Evolutionary conservation across 169 alveolate species (phyloP).

Genomic region (Miamiensis avidus): DNA sequence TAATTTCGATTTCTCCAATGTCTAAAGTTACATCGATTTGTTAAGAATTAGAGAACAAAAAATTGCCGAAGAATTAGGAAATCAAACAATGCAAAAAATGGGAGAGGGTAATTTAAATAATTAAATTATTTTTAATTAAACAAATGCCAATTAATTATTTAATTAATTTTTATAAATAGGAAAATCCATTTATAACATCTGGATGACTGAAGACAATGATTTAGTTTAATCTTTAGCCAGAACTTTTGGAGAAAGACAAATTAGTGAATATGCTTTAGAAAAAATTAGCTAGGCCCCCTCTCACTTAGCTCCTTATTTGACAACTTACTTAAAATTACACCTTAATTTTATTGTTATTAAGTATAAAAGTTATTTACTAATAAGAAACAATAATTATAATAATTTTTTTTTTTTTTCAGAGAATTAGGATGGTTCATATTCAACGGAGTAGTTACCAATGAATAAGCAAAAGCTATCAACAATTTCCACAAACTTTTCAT

Average conservation of each 20-base stretch:
- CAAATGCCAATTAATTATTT: not conserved
- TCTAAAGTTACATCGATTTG: conserved; percentile 30
- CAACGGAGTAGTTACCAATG: conserved; percentile 21
- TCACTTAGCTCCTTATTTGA: not conserved
- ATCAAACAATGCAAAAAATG: not conserved
- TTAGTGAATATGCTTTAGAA: conserved; percentile 9
- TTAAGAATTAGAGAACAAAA: conserved; percentile 44
- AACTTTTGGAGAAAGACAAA: conserved; percentile 48
- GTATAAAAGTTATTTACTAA: not conserved
- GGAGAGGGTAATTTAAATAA: conserved; percentile 7
- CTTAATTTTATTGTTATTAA: not conserved
- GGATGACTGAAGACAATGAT: conserved; percentile 49
- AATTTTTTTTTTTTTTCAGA: not conserved
- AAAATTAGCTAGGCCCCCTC: not conserved
- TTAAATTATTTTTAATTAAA: not conserved
- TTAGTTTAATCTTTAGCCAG: conserved; percentile 31
- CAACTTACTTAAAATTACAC: conserved; percentile 21
- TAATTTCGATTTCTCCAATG: conserved; percentile 22
- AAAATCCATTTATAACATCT: conserved; percentile 36
- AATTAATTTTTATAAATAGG: conserved; percentile 11
- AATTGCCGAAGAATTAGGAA: not conserved
- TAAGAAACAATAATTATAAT: too few species aligned
- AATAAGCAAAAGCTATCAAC: conserved; percentile 19
- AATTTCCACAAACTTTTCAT: conserved; percentile 13
- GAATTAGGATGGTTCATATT: conserved; percentile 45